Base-by-base conservation (phyloP, 2,329 filamentous ascomycete genomes). In the Nakataea oryzae region DNA sequence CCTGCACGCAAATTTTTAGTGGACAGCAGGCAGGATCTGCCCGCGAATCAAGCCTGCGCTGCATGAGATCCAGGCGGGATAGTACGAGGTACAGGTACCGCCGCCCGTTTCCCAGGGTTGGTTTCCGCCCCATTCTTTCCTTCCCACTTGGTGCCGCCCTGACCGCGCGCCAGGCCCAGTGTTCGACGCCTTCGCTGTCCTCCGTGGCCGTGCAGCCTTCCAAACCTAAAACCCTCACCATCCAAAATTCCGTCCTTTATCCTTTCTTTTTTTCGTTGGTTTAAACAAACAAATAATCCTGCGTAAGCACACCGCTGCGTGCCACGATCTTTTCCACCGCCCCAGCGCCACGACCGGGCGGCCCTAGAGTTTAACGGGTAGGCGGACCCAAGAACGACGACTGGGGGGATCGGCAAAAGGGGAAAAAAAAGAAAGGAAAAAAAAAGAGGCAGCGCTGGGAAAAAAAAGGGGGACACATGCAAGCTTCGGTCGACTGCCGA, bases 251-350 rank as follows among this genome's bases (percentile, higher is more conserved):
- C 17, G 26, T 34, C 30, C 57, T n/a, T n/a, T n/a, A n/a, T n/a
- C 57, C 30, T 34, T 58, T 34, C n/a, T n/a, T n/a, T n/a, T n/a
- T n/a, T n/a, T n/a, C n/a, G n/a, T n/a, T n/a, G n/a, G n/a, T 58
- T 58, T 27, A 17, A 58, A 58, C 30, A 58, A 30, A 58, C 57
- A 58, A 30, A 58, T 21, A 21, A 13, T 26, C n/a, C 34, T 58
- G 57, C 30, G 57, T 58, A 58, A 58, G 30, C 57, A 58, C 41
- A 47, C 41, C 41, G 41, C 30, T 29, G 57, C 30, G 57, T 58
- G 57, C 26, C 57, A 58, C 57, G 57, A 58, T 41, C 57, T 29
- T 58, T 58, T 24, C 57, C n/a, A n/a, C 28, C 57, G 57, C 30
- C 57, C 17, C 30, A 27, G 24, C 57, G 57, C 41, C 41, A 50